These are phyloP conservation scores for Lignosus rhinocerotis DNA, from an alignment of 1,284 basidiomycete genomes.

Conservation along the genomic window DNA sequence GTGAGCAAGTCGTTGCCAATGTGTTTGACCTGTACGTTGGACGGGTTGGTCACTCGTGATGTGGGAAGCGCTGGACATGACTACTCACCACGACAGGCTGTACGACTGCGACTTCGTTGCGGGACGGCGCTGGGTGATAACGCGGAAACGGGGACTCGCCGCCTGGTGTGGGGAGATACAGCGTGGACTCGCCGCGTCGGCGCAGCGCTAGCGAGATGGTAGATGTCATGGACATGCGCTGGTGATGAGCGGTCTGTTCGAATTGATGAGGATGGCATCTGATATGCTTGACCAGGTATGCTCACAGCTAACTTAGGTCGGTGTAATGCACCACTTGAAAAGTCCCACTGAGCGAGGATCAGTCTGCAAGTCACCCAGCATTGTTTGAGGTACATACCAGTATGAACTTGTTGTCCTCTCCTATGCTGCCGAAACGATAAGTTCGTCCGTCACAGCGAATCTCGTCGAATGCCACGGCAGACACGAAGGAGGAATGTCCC, in stretches of 20 bases:
- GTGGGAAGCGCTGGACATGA: background rate
- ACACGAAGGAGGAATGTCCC: constrained; percentile 94
- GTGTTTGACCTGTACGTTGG: constrained; percentile 61
- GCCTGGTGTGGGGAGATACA: constrained; percentile 49
- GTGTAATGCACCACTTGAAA: constrained; percentile 77
- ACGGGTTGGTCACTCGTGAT: too few relatives aligned
- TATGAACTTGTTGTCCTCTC: constrained; percentile 92
- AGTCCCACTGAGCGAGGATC: constrained; percentile 73
- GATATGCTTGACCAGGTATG: background rate
- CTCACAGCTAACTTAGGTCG: constrained; percentile 63
- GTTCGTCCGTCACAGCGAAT: constrained; percentile 82
- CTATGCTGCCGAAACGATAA: constrained; percentile 90
- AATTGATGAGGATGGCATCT: background rate
- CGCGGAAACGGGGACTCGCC: constrained; percentile 43
- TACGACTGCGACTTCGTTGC: constrained; percentile 87
- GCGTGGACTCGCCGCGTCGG: constrained; percentile 50
- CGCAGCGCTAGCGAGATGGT: constrained; percentile 68
- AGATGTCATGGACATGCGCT: constrained; percentile 74
- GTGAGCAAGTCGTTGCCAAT: constrained; percentile 78
- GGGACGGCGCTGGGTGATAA: constrained; percentile 85
- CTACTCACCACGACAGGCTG: constrained; percentile 83
- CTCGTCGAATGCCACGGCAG: constrained; percentile 87
- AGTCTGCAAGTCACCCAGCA: background rate
- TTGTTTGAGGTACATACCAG: constrained; percentile 47
- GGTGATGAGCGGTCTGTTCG: constrained; percentile 55